These are phyloP conservation scores for Gynochthodes officinalis DNA, from an alignment of 257 asterid genomes.

Conservation along the genomic window DNA sequence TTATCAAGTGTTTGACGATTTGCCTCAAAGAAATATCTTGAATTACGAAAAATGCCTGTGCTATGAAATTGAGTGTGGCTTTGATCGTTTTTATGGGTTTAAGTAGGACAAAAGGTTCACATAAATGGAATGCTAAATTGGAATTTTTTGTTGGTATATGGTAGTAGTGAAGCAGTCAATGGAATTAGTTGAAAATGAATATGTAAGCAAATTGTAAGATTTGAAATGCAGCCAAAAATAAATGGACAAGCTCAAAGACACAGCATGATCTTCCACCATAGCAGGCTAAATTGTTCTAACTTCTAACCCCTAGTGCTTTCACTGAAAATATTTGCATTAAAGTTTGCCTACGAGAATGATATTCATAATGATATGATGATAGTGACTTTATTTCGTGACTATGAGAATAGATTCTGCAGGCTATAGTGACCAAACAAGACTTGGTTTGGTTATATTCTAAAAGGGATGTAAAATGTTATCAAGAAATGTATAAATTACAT, in stretches of 20 bases:
- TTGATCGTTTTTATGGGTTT: not conserved
- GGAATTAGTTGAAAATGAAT: not conserved
- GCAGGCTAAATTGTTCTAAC: not conserved
- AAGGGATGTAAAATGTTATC: no score
- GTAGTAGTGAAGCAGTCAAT: not conserved
- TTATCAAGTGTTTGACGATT: not conserved
- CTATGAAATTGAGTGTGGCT: not conserved
- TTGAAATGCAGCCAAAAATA: constrained; percentile 2
- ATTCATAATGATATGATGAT: no score
- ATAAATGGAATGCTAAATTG: constrained; percentile 10
- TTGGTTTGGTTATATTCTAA: no score
- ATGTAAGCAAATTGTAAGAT: constrained; percentile 1
- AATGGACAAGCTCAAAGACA: constrained; percentile 12
- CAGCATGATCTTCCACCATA: not conserved
- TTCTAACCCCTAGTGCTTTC: not conserved
- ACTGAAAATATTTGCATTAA: no score
- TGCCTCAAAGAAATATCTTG: not conserved
- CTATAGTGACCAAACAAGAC: no score
- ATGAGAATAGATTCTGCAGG: no score
- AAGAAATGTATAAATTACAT: no score
- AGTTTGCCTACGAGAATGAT: no score
- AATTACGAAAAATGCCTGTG: no score
- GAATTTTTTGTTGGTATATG: constrained; percentile 6
- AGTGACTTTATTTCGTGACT: no score
- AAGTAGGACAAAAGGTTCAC: not conserved